Percentiles rank a stretch among this genome's conserved stretches.
These are phyloP conservation scores for Triadica sebifera DNA, from an alignment of 345 rosid genomes.

Conservation along the genomic window DNA sequence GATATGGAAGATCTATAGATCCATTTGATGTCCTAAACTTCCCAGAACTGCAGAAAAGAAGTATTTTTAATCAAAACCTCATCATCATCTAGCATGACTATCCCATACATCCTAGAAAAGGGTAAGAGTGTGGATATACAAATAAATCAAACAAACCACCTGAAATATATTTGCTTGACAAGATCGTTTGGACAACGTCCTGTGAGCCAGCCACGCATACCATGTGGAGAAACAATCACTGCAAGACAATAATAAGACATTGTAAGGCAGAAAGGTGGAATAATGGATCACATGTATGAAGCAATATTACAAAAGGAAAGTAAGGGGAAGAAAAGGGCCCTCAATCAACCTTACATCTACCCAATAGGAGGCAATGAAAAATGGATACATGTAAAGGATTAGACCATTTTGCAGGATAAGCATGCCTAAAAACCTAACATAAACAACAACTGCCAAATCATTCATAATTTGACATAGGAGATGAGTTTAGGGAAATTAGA, in stretches of 20 bases:
- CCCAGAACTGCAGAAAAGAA: slow-evolving; percentile 50
- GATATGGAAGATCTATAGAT: slow-evolving; percentile 62
- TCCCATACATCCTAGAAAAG: background rate
- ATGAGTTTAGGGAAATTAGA: no score
- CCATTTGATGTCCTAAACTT: slow-evolving; percentile 58
- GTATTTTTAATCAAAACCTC: background rate
- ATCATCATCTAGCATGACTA: background rate
- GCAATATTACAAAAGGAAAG: background rate
- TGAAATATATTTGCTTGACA: slow-evolving; percentile 85
- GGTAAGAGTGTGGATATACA: background rate
- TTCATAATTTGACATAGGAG: background rate
- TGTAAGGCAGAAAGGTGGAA: slow-evolving; percentile 26
- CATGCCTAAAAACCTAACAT: background rate
- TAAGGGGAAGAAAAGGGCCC: background rate
- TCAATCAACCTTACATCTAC: background rate
- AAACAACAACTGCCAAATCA: no score
- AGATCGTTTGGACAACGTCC: slow-evolving; percentile 91
- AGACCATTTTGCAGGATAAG: background rate
- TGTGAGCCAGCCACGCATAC: slow-evolving; percentile 87
- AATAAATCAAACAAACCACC: slow-evolving; percentile 40
- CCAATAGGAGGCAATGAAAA: background rate
- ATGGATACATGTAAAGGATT: background rate
- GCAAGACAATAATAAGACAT: slow-evolving; percentile 34
- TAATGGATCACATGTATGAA: background rate
- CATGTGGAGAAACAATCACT: slow-evolving; percentile 97